These are phyloP conservation scores for Eucalyptus tenuipes DNA, from an alignment of 345 rosid species.

Conservation along the genomic window DNA sequence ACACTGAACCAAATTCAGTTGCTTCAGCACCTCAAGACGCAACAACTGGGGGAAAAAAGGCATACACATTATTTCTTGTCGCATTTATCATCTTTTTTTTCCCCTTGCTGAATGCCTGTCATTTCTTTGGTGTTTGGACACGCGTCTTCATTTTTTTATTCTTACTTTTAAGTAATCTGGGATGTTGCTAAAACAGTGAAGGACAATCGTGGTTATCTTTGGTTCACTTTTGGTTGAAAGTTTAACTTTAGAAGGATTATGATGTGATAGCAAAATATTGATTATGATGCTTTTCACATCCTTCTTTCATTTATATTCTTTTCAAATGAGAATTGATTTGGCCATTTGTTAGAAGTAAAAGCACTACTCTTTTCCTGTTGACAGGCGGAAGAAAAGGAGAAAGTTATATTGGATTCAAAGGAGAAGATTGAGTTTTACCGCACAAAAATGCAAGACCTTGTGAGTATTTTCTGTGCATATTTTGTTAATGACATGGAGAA, in stretches of 20 bases:
- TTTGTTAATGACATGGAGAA: not conserved
- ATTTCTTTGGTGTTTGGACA: not conserved
- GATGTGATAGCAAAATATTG: not conserved
- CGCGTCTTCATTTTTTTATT: not conserved
- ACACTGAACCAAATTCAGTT: constrained; percentile 19
- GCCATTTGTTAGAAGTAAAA: not conserved
- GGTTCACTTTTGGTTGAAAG: not conserved
- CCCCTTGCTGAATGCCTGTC: not conserved
- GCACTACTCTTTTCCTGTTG: not conserved
- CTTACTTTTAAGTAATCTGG: not conserved
- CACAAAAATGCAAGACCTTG: constrained; percentile 92
- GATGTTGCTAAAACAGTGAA: not conserved
- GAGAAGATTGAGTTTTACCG: constrained; percentile 95
- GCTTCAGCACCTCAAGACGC: constrained; percentile 32
- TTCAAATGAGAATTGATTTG: not conserved
- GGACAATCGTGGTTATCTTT: not conserved
- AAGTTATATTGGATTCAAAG: constrained; percentile 65
- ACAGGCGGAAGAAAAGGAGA: constrained; percentile 45
- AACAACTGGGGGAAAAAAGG: constrained; percentile 50
- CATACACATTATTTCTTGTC: not conserved
- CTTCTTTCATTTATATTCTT: not conserved
- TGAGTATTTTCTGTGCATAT: constrained; percentile 32
- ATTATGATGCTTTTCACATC: not conserved
- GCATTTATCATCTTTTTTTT: not conserved
- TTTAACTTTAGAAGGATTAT: not conserved